phyloP scores from a whole-genome alignment of 306 rosid genomes.

The Vigna unguiculata region DNA sequence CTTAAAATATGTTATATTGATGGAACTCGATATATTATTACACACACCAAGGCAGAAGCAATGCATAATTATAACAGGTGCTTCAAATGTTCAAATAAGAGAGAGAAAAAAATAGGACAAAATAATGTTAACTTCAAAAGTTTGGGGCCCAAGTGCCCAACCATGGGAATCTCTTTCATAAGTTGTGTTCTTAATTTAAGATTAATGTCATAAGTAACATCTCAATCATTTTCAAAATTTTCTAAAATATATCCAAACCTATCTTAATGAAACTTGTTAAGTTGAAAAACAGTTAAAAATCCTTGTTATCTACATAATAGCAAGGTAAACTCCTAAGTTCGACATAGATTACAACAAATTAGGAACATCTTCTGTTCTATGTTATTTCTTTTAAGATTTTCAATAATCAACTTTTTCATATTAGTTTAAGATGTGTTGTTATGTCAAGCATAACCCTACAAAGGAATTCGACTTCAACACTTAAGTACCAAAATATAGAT shows the following conservation, averaged over 20 bases:
- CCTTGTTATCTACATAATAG: too few relatives aligned
- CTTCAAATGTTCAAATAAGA: slow-evolving; percentile 4
- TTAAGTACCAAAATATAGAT: neutral
- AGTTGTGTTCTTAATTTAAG: slow-evolving; percentile 1
- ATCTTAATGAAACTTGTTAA: too few relatives aligned
- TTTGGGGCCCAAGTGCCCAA: neutral
- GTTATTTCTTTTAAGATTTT: too few relatives aligned
- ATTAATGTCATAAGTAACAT: neutral
- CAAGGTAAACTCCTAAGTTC: too few relatives aligned
- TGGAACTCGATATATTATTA: neutral
- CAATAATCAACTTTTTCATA: too few relatives aligned
- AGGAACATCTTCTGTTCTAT: too few relatives aligned
- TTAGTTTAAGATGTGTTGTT: too few relatives aligned
- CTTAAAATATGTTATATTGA: neutral
- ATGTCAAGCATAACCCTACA: neutral
- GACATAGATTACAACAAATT: too few relatives aligned
- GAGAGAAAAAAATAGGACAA: neutral
- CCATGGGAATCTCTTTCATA: slow-evolving; percentile 1
- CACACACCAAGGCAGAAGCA: neutral
- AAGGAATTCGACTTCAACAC: slow-evolving; percentile 1
- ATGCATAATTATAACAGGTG: slow-evolving; percentile 17
- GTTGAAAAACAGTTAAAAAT: too few relatives aligned
- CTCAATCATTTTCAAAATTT: too few relatives aligned
- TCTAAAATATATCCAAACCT: too few relatives aligned
- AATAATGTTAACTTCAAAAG: neutral